Base-by-base conservation (phyloP, 2,329 filamentous ascomycete genomes). In the Colletotrichum melonis region DNA sequence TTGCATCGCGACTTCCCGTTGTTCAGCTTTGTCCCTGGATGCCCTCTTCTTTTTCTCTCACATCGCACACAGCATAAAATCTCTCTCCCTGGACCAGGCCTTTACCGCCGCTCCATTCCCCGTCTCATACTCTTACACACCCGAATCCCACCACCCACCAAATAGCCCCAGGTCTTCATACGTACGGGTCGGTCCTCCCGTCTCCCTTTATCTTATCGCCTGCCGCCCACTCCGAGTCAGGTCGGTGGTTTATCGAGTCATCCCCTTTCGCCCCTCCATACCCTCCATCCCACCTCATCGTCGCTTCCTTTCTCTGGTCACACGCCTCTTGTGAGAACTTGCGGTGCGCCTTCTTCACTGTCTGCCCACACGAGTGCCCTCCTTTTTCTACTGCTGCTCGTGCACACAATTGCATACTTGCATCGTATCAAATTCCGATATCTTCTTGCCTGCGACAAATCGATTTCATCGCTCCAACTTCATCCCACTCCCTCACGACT, bases 121-220 rank as follows among this genome's bases (percentile, higher is more conserved):
- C 16, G 16, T 49, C 42, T n/a, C 42, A 49, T 42, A 42, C 38
- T 42, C 38, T 42, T 42, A 42, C 38, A 42, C 38, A 19, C 38
- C 38, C 38, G 38, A 42, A 35, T 35, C 32, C 38, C 14, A 16
- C 14, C 16, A 16, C 38, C 14, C 38, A 42, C 14, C 38, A 42
- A 1, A 42, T 5, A 16, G 22, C 32, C 32, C 32, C 1, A 35
- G 32, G 32, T 35, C 32, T 35, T 38, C 24, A 35, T 24, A 22
- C 38, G 32, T 9, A 9, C 38, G 19, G 55, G 24, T 59, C 38
- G 62, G 62, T 32, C n/a, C 62, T 42, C 38, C 38, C 38, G 38
- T 42, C 28, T 22, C 49, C 42, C 26, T 49, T 52, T 71, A 73
- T 73, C 71, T 73, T 73, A 73, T 73, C 70, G 46, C 32, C 28